Percentiles rank a stretch among this genome's conserved stretches.
phyloP scores from a whole-genome alignment of 1,139 yeast species.

The Lizanozyma gosingica region DNA sequence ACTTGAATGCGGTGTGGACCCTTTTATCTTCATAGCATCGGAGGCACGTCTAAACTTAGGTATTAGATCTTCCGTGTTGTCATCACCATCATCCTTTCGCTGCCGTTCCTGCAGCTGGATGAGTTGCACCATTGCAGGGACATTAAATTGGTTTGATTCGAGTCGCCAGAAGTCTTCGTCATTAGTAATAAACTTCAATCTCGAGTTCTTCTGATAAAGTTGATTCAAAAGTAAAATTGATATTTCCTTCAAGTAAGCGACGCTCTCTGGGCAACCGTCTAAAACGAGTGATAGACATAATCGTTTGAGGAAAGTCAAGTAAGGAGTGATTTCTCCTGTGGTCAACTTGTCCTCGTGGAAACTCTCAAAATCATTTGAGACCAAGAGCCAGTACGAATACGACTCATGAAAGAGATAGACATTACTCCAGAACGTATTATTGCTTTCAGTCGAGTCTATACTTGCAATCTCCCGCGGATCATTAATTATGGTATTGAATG shows the following conservation, averaged over 20 bases:
- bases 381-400: conserved; percentile 28
- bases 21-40: conserved; percentile 4
- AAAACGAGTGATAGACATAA: conserved; percentile 6
- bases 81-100: conserved; percentile 1
- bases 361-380: conserved; percentile 15
- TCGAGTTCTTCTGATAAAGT: conserved; percentile 58
- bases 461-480: background rate
- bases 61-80: background rate
- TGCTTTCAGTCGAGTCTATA: conserved; percentile 1
- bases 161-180: conserved; percentile 10
- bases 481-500: background rate
- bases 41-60: conserved; percentile 1
- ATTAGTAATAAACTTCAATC: conserved; percentile 45
- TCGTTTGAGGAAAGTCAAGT: conserved; percentile 6
- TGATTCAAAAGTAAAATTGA: conserved; percentile 55
- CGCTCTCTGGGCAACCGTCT: background rate
- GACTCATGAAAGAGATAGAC: conserved; percentile 30
- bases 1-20: conserved; percentile 5
- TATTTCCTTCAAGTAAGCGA: conserved; percentile 13
- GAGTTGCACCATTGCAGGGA: conserved; percentile 1
- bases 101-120: conserved; percentile 1
- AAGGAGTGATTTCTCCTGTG: conserved; percentile 1
- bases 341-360: conserved; percentile 10
- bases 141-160: conserved; percentile 9
- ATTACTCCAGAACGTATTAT: conserved; percentile 23